A percentile compares a stretch with the other conserved stretches of the same genome.
Conservation (phyloP, 768 basidiomycete species). For the Trametopsis cervina region DNA sequence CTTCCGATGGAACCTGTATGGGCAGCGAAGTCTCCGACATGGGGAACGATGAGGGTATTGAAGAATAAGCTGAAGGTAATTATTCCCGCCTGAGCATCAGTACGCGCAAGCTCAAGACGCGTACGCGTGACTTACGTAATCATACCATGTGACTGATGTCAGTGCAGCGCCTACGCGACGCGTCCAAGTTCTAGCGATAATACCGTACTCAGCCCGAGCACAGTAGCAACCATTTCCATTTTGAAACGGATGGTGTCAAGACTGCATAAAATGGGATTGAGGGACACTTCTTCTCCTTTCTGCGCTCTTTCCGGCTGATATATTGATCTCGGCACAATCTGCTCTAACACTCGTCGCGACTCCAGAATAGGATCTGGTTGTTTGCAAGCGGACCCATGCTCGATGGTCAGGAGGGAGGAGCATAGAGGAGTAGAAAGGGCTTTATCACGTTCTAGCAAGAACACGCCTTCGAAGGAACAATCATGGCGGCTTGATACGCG, state of each 20-base stretch:
- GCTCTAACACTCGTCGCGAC: slow-evolving; percentile 42
- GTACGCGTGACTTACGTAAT: slow-evolving; percentile 5
- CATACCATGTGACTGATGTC: neutral
- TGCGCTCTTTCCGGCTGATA: too few relatives aligned
- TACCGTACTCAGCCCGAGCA: too few relatives aligned
- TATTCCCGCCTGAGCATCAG: slow-evolving; percentile 1
- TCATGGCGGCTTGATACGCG: too few relatives aligned
- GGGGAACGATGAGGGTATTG: slow-evolving; percentile 1
- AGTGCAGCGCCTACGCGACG: too few relatives aligned
- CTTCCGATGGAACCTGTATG: slow-evolving; percentile 62
- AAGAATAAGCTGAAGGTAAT: slow-evolving; percentile 8
- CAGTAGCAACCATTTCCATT: too few relatives aligned
- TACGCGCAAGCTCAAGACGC: slow-evolving; percentile 7
- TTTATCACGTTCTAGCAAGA: slow-evolving; percentile 33
- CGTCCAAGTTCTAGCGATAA: too few relatives aligned
- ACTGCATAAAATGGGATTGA: too few relatives aligned
- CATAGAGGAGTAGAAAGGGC: slow-evolving; percentile 40
- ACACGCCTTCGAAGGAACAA: slow-evolving; percentile 38
- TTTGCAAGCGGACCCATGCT: slow-evolving; percentile 31
- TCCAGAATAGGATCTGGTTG: slow-evolving; percentile 34
- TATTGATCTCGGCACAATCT: too few relatives aligned
- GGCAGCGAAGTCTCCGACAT: slow-evolving; percentile 59
- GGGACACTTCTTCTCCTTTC: too few relatives aligned
- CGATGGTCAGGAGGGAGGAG: slow-evolving; percentile 40
- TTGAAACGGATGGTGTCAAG: too few relatives aligned